Base-by-base conservation (phyloP, 108 stramenopile genomes). In the Cyclostephanos tholiformis region DNA sequence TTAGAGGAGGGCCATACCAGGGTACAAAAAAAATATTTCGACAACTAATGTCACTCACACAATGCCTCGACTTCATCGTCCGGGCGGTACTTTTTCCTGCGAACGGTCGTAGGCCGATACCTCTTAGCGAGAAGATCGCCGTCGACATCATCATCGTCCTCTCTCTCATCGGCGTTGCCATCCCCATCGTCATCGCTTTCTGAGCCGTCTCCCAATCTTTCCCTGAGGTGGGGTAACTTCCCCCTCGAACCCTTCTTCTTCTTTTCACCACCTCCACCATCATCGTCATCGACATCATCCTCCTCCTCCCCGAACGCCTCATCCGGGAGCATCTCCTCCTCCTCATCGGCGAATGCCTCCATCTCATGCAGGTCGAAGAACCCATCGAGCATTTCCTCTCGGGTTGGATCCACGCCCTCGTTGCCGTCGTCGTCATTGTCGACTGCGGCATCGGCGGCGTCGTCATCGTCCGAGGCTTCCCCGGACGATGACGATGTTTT, bases 361-460 rank as follows among this genome's bases (percentile, higher is more conserved):
- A 98, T 98, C 72, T 98, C 97, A 76, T 92, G 86, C 35, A 93
- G 52, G 65, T 97, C 96, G 69, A 98, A 98, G 84, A 98, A 98
- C 19, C 93, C 95, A 83, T 96, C 94, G 30, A 83, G 89, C 73
- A 95, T 72, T 43, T 92, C 83, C 32, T 93, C 91, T 17, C 84
- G 82, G 23, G 87, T 83, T 1, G 90, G 90, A 77, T 93, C 94
- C 19, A 76, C 66, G 50, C 74, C 84, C 5, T 76, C 69, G 29
- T 80, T 69, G 43, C 55, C 16, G 11, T 80, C 74, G 43, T 63
- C 16, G 11, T 48, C 41, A 4, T 44, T 44, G 29, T 71, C 74
- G 35, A 6, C 25, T 2, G 53, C 35, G 14, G 56, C 13, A 14
- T 63, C 60, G 32, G 23, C 4, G 32, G 50, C 35, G n/a, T 63